Conservation (phyloP, 768 basidiomycete species). For the Fistulinella prunicolor region DNA sequence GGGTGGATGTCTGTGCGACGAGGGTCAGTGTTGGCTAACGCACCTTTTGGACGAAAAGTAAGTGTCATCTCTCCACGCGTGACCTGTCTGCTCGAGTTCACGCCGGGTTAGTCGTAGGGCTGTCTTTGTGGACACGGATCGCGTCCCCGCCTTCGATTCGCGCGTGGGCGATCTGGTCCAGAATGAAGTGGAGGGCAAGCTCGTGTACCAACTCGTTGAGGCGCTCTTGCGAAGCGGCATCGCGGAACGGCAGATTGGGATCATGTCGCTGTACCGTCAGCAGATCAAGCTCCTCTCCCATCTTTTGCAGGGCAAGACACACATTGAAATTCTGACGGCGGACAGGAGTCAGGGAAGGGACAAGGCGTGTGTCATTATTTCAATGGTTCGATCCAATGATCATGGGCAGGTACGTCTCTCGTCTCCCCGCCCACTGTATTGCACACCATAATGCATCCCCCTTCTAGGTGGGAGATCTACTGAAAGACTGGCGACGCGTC, state of each 20-base stretch:
- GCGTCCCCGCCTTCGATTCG: constrained; percentile 73
- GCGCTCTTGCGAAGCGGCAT: constrained; percentile 67
- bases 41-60: constrained; percentile 63
- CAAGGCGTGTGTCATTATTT: constrained; percentile 92
- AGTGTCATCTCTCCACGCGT: constrained; percentile 12
- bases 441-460: background rate
- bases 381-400: constrained; percentile 88
- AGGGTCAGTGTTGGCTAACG: constrained; percentile 66
- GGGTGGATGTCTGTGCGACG: constrained; percentile 29
- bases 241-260: constrained; percentile 66
- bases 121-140: constrained; percentile 93
- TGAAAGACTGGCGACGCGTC: constrained; percentile 94
- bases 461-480: constrained; percentile 79
- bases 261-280: constrained; percentile 92
- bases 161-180: constrained; percentile 87
- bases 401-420: constrained; percentile 56
- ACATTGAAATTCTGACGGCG: constrained; percentile 84
- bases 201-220: constrained; percentile 65
- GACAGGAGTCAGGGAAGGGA: constrained; percentile 94
- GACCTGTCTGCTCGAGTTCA: background rate
- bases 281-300: constrained; percentile 88
- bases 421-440: background rate
- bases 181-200: constrained; percentile 75
- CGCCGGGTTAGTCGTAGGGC: constrained; percentile 62
- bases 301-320: constrained; percentile 51